Conservation (phyloP, 2,329 filamentous ascomycete genomes). For the Cercospora citrullina region DNA sequence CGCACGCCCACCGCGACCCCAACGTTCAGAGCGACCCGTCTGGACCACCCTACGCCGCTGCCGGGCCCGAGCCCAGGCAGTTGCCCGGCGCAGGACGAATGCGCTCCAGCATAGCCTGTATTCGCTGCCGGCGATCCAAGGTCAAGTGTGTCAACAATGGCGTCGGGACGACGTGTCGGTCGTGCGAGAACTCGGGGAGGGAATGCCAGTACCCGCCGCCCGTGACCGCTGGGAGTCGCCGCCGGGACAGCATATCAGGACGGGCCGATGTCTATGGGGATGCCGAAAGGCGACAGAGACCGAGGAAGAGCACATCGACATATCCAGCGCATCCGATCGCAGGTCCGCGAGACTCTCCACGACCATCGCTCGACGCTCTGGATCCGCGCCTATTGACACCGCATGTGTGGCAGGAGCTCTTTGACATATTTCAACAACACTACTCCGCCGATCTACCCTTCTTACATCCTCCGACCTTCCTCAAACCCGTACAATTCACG, state of each 20-base stretch:
- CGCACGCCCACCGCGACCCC: slow-evolving; percentile 15
- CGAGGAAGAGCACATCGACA: slow-evolving; percentile 43
- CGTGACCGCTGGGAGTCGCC: slow-evolving; percentile 39
- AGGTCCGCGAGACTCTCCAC: slow-evolving; percentile 47
- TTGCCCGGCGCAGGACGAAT: slow-evolving; percentile 48
- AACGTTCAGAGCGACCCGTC: slow-evolving; percentile 15
- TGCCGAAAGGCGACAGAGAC: slow-evolving; percentile 36
- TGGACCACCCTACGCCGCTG: slow-evolving; percentile 23
- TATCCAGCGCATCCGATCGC: slow-evolving; percentile 40
- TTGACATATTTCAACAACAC: slow-evolving; percentile 69
- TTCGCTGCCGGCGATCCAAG: slow-evolving; percentile 74
- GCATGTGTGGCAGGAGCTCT: slow-evolving; percentile 67
- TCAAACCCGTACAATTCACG: slow-evolving; percentile 47
- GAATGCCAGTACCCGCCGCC: slow-evolving; percentile 70
- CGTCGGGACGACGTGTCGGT: slow-evolving; percentile 69
- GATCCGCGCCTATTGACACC: slow-evolving; percentile 63
- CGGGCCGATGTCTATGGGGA: slow-evolving; percentile 30
- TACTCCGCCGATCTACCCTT: slow-evolving; percentile 73
- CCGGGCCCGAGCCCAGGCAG: slow-evolving; percentile 35
- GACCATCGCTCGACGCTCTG: slow-evolving; percentile 57
- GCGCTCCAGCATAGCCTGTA: slow-evolving; percentile 78
- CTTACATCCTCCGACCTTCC: slow-evolving; percentile 65
- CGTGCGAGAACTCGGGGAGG: slow-evolving; percentile 69
- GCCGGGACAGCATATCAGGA: slow-evolving; percentile 31
- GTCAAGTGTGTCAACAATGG: slow-evolving; percentile 84